Evolutionary conservation across 2,329 filamentous ascomycete species (phyloP).

Genomic region (Westerdykella aurantiaca): DNA sequence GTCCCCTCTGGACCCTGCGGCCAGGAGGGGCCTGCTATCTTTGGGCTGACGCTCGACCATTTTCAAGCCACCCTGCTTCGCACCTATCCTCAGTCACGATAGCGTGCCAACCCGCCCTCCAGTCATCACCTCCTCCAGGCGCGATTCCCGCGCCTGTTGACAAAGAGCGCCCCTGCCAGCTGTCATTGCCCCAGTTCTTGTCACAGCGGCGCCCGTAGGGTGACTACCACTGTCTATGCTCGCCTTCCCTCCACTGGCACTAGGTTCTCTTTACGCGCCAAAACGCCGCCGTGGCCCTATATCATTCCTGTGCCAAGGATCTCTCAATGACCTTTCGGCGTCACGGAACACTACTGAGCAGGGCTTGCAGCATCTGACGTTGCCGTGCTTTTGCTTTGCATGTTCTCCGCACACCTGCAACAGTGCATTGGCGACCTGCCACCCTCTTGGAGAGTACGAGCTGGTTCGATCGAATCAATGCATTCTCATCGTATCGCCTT

Average conservation of each 20-base stretch:
- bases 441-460: slow-evolving; percentile 23
- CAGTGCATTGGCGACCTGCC: slow-evolving; percentile 30
- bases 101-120: slow-evolving; percentile 32
- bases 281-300: slow-evolving; percentile 11
- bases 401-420: slow-evolving; percentile 23
- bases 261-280: no score
- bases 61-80: slow-evolving; percentile 31
- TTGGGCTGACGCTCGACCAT: slow-evolving; percentile 28
- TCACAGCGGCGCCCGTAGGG: slow-evolving; percentile 8
- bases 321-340: slow-evolving; percentile 13
- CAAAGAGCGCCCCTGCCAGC: slow-evolving; percentile 17
- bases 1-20: slow-evolving; percentile 13
- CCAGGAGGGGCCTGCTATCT: slow-evolving; percentile 30
- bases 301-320: slow-evolving; percentile 24
- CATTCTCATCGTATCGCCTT: slow-evolving; percentile 13
- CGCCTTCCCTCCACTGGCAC: no score
- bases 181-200: slow-evolving; percentile 23
- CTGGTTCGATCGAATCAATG: slow-evolving; percentile 14
- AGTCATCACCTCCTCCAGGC: slow-evolving; percentile 22
- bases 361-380: slow-evolving; percentile 30
- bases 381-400: slow-evolving; percentile 25
- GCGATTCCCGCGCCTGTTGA: slow-evolving; percentile 32
- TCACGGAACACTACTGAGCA: slow-evolving; percentile 24
- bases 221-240: no score
- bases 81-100: slow-evolving; percentile 28